phyloP scores from a whole-genome alignment of 1,139 yeast genomes.

The Blastobotrys malaysiensis region DNA sequence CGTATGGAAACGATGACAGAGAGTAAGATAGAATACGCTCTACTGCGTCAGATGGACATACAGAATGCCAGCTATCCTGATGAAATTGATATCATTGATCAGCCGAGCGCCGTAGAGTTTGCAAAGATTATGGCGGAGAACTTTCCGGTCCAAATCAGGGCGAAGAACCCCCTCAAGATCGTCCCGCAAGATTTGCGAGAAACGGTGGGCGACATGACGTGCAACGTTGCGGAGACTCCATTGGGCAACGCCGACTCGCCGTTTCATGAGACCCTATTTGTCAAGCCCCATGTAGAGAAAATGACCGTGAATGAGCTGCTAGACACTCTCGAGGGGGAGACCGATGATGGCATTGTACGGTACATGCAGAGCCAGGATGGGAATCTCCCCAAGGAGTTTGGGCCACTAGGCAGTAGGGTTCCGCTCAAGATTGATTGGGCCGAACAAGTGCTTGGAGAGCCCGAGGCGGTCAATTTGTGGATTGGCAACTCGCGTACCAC shows the following conservation, averaged over 20 bases:
- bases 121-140: slow-evolving; percentile 19
- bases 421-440: slow-evolving; percentile 25
- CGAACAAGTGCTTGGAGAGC: slow-evolving; percentile 21
- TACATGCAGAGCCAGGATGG: slow-evolving; percentile 39
- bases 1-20: not conserved
- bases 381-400: slow-evolving; percentile 29
- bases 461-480: slow-evolving; percentile 37
- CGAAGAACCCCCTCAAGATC: not conserved
- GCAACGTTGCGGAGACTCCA: slow-evolving; percentile 36
- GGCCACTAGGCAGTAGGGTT: slow-evolving; percentile 16
- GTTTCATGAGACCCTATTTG: slow-evolving; percentile 27
- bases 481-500: slow-evolving; percentile 34
- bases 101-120: slow-evolving; percentile 14
- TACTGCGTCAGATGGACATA: slow-evolving; percentile 27
- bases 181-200: slow-evolving; percentile 9
- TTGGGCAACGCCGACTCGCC: slow-evolving; percentile 39
- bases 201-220: slow-evolving; percentile 14
- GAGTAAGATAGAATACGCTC: slow-evolving; percentile 14
- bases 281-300: slow-evolving; percentile 29
- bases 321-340: slow-evolving; percentile 11
- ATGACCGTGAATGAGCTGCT: slow-evolving; percentile 28
- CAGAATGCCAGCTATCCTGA: slow-evolving; percentile 25
- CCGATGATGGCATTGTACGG: slow-evolving; percentile 17
- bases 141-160: slow-evolving; percentile 17
- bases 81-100: slow-evolving; percentile 13